Evolutionary conservation across 176 grass and related monocot species (phyloP).

Genomic region (Eremochloa ophiuroides): DNA sequence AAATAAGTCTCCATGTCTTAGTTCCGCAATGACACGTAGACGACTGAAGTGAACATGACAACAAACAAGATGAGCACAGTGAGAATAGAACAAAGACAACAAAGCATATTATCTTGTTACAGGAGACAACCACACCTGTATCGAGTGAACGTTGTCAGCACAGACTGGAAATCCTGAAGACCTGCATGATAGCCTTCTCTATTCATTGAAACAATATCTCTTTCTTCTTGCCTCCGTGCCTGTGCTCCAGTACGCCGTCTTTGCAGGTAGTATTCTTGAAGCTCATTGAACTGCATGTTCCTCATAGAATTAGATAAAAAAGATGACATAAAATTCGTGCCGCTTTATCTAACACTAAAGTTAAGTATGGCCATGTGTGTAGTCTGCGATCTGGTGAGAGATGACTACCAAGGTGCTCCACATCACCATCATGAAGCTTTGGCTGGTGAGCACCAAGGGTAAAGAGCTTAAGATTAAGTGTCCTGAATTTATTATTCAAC

Average conservation of each 20-base stretch:
- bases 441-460: no score
- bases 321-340: not conserved
- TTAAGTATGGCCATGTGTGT: not conserved
- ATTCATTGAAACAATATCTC: conserved; percentile 48
- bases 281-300: conserved; percentile 80
- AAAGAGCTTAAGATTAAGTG: no score
- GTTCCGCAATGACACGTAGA: conserved; percentile 83
- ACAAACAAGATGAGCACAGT: conserved; percentile 15
- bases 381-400: no score
- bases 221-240: conserved; percentile 58
- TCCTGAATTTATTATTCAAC: no score
- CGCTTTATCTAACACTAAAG: conserved; percentile 14
- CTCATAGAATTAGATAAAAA: conserved; percentile 26
- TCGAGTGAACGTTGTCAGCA: conserved; percentile 94
- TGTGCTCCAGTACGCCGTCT: conserved; percentile 66
- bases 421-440: no score
- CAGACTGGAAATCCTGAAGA: conserved; percentile 98
- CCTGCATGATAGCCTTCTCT: conserved; percentile 91
- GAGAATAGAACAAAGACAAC: not conserved
- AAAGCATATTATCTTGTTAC: not conserved
- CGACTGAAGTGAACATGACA: conserved; percentile 52
- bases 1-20: conserved; percentile 98
- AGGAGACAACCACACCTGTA: conserved; percentile 65
- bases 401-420: no score
- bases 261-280: conserved; percentile 97